Evolutionary conservation across 495 filamentous ascomycete genomes (phyloP), one percentile per base, ranked within the genome.

Genomic region (Neurospora africana): DNA sequence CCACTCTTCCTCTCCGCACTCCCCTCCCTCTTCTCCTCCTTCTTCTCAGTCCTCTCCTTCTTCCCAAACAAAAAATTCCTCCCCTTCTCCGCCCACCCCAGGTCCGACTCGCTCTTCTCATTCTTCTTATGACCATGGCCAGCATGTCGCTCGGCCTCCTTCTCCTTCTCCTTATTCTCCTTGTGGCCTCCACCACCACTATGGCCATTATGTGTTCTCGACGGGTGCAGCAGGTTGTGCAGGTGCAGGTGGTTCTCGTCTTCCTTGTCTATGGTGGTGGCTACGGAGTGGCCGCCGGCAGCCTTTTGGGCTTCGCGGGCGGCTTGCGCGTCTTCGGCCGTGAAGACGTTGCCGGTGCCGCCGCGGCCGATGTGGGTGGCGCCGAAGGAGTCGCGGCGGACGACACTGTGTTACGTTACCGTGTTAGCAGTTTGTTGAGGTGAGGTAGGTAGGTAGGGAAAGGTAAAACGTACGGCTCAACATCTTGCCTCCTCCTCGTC

Each of bases 401-500:
- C 75, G 43, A 85, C 80, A 65, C 82, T 85, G 70, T 43, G 33
- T 35, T 35, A 35, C 33, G 33, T 35, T 35, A 35, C 33, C 23
- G 33, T 58, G 39, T 68, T 65, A 69, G 44, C 23, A n/a, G 36
- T 7, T 36, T 70, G 77, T 70, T 69, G 74, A 69, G 27, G 74
- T 38, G 72, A 65, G 69, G 9, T 10, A 71, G n/a, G 40, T 44
- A 30, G 10, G 15, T 1, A 11, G 68, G 7, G 15, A 68, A 11
- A 39, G n/a, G 53, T 4, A 39, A 44, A 44, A 79, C 84, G 73
- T 81, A 85, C 83, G 88, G 84, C 36, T 84, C 88, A 71, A 97
- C 92, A 78, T 97, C 94, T 79, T 98, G 94, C 40, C 88, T 90
- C 65, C 87, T 84, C 69, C 94, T 88, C 47, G 94, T 92, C 74